Conservation (phyloP, 352 stramenopile species). For the Phytophthora fragariaefolia region DNA sequence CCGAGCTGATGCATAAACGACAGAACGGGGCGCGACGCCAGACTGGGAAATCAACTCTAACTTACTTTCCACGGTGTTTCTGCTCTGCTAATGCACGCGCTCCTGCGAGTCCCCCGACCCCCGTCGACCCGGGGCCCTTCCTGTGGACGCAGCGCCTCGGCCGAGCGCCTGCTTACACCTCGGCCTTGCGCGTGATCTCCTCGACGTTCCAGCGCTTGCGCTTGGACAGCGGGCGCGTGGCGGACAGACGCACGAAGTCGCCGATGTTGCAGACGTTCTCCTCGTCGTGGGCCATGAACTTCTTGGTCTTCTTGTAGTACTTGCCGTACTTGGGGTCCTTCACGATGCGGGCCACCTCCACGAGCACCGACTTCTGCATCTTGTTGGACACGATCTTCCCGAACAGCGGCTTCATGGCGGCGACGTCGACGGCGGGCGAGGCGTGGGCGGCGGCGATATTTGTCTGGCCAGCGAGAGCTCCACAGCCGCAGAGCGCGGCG, state of each 20-base stretch:
- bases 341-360: constrained; percentile 94
- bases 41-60: constrained; percentile 50
- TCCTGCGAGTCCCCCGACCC: not conserved
- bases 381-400: constrained; percentile 96
- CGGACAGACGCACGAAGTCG: constrained; percentile 83
- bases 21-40: constrained; percentile 24
- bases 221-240: constrained; percentile 86
- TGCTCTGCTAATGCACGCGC: constrained; percentile 31
- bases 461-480: constrained; percentile 31
- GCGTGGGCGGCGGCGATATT: constrained; percentile 14
- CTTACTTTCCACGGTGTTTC: constrained; percentile 53
- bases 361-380: constrained; percentile 97
- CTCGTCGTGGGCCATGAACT: constrained; percentile 98
- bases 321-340: constrained; percentile 96
- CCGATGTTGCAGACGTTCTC: constrained; percentile 93
- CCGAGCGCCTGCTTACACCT: constrained; percentile 58
- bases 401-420: constrained; percentile 91
- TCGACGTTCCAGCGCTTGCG: constrained; percentile 91
- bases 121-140: not conserved
- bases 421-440: not conserved
- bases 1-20: constrained; percentile 12
- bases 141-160: constrained; percentile 6
- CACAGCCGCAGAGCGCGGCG: constrained; percentile 25
- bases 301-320: constrained; percentile 96
- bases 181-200: constrained; percentile 88